A percentile compares a stretch with the other conserved stretches of the same genome.
These are phyloP conservation scores for Astrephomene gubernaculifera DNA, from an alignment of 139 green algal species.

Conservation along the genomic window DNA sequence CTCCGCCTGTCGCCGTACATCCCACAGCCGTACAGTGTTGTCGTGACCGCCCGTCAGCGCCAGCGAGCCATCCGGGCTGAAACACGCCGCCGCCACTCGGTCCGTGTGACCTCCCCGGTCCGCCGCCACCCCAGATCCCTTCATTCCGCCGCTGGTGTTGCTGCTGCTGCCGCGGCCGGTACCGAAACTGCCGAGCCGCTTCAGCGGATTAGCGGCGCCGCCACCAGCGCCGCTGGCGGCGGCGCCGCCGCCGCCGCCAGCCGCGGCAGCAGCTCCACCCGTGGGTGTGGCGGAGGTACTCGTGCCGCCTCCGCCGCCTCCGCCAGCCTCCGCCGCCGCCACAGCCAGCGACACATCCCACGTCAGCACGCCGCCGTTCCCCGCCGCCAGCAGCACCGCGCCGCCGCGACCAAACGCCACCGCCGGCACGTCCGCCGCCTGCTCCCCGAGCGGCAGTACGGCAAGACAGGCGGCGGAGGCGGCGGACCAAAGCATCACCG, in stretches of 20 bases:
- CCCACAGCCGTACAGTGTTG: constrained; percentile 14
- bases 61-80: background rate
- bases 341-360: constrained; percentile 24
- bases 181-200: background rate
- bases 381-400: constrained; percentile 2
- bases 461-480: constrained; percentile 1
- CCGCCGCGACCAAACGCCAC: constrained; percentile 13
- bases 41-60: constrained; percentile 1
- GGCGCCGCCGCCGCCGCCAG: background rate
- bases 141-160: background rate
- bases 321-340: constrained; percentile 10
- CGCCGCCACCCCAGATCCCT: no score
- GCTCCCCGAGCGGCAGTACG: constrained; percentile 10
- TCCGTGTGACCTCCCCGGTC: constrained; percentile 1
- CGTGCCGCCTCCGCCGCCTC: background rate
- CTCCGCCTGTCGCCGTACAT: background rate
- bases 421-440: background rate
- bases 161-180: background rate
- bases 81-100: background rate
- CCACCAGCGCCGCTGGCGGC: background rate
- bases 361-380: background rate
- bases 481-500: constrained; percentile 21
- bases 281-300: no score
- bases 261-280: no score
- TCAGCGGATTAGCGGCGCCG: no score